Percentiles rank a stretch among this genome's conserved stretches.
Evolutionary conservation across 139 green algal species (phyloP).

Genomic region (Tetraselmis chui): DNA sequence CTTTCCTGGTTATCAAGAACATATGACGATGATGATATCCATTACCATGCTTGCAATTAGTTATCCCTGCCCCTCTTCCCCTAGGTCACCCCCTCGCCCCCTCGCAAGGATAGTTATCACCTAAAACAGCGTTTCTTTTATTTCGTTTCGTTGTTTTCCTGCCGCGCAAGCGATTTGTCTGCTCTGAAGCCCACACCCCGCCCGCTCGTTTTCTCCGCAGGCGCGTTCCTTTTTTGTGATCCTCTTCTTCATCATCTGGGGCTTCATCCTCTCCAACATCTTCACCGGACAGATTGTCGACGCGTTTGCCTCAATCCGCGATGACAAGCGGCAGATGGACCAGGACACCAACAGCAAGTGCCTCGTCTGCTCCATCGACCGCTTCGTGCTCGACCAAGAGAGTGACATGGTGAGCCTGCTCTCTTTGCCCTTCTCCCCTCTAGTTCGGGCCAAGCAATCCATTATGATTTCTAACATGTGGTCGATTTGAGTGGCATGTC

Average conservation of each 20-base stretch:
- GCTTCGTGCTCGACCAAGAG: neutral
- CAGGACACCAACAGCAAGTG: slow-evolving; percentile 26
- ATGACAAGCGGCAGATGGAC: slow-evolving; percentile 25
- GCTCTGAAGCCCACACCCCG: neutral
- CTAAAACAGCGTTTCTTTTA: too few relatives aligned
- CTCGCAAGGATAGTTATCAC: too few relatives aligned
- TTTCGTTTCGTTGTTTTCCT: neutral
- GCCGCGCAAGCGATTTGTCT: neutral
- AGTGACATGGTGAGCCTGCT: too few relatives aligned
- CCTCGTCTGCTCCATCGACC: slow-evolving; percentile 20
- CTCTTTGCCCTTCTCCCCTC: too few relatives aligned
- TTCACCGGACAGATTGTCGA: slow-evolving; percentile 33
- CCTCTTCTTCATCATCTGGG: slow-evolving; percentile 35
- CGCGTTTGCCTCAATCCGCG: slow-evolving; percentile 34
- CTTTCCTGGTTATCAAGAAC: too few relatives aligned
- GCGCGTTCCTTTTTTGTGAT: slow-evolving; percentile 28
- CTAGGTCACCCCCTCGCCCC: too few relatives aligned
- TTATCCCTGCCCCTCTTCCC: neutral
- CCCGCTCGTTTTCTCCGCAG: slow-evolving; percentile 7
- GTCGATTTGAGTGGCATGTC: neutral
- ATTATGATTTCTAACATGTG: neutral
- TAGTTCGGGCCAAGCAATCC: too few relatives aligned
- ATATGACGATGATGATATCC: too few relatives aligned
- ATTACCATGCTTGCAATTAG: neutral
- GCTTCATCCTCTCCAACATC: slow-evolving; percentile 33